Evolutionary conservation across 805 yeast species (phyloP).

Genomic region (Nakazawaea anatomiae): DNA sequence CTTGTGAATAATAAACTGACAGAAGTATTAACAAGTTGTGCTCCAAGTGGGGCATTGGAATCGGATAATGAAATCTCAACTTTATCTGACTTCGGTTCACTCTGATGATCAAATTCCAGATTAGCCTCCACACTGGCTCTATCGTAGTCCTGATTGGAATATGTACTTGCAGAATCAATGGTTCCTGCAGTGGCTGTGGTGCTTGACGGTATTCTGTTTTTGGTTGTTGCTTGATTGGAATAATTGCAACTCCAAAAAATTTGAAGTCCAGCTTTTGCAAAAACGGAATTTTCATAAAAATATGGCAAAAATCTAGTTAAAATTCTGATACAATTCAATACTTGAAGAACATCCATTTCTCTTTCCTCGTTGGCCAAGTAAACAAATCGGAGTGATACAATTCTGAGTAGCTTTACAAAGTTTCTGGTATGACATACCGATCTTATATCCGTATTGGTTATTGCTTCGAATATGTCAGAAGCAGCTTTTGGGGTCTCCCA

Average conservation of each 20-base stretch:
- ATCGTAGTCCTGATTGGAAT: constrained; percentile 15
- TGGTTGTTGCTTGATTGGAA: constrained; percentile 11
- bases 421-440: constrained; percentile 57
- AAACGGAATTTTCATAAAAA: constrained; percentile 47
- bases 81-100: constrained; percentile 6
- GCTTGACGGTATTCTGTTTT: constrained; percentile 9
- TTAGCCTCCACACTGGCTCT: constrained; percentile 15
- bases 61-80: constrained; percentile 13
- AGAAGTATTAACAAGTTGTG: constrained; percentile 28
- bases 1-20: constrained; percentile 47
- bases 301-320: constrained; percentile 64
- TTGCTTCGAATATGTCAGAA: constrained; percentile 50
- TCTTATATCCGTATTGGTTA: constrained; percentile 54
- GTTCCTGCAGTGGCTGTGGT: constrained; percentile 19
- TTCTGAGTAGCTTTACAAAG: constrained; percentile 46
- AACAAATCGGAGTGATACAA: constrained; percentile 29
- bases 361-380: constrained; percentile 6
- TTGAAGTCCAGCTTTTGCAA: constrained; percentile 25
- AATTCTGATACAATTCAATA: constrained; percentile 55
- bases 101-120: constrained; percentile 11
- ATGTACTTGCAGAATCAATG: constrained; percentile 15
- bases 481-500: constrained; percentile 46
- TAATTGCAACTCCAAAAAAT: constrained; percentile 38
- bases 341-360: constrained; percentile 18
- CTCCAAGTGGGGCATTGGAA: constrained; percentile 27